Conservation (phyloP, 73 alveolate genomes). For the Tetrahymena elliotti region DNA sequence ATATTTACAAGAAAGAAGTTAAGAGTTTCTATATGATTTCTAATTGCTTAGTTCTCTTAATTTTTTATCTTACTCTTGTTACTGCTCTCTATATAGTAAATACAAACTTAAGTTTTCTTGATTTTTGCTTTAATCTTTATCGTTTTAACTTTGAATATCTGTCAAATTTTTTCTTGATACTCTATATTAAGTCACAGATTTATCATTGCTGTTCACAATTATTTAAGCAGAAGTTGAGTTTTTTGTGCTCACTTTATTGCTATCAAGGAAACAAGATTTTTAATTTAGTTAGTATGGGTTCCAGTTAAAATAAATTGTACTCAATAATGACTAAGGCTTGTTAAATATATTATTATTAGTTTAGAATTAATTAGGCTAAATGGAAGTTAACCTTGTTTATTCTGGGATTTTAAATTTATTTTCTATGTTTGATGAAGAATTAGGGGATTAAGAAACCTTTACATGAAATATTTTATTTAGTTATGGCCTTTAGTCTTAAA, state of each 20-base stretch:
- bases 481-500: background rate
- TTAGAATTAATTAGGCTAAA: background rate
- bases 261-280: background rate
- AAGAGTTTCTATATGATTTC: background rate
- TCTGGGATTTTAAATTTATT: background rate
- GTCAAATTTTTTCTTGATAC: background rate
- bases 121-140: background rate
- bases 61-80: background rate
- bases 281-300: background rate
- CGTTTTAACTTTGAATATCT: background rate
- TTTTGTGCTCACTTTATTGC: background rate
- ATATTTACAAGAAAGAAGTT: background rate
- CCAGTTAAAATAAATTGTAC: background rate
- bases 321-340: background rate
- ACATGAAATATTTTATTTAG: background rate
- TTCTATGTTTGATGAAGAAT: background rate
- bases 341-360: background rate
- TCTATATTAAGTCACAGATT: background rate
- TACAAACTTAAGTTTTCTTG: background rate
- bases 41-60: background rate
- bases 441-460: background rate
- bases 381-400: background rate
- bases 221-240: background rate
- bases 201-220: background rate
- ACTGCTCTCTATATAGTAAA: background rate